Base-by-base conservation (phyloP, 768 basidiomycete genomes). In the Chalciporus chontae region DNA sequence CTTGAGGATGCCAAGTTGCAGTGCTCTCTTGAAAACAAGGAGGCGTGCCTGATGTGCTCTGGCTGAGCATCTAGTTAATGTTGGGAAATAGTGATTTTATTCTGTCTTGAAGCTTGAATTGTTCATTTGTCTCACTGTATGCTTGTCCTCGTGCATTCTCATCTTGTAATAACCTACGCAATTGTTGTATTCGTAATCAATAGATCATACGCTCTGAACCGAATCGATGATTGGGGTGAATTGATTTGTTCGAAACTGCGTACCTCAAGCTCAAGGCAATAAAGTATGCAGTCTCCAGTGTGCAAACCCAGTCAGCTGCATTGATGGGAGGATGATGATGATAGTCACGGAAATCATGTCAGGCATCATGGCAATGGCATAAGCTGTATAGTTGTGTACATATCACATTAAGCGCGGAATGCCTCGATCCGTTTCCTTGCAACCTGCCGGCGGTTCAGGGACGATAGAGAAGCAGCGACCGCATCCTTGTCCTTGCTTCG, bases 21-120 rank as follows among this genome's bases (percentile, higher is more conserved):
- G 65, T 95, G 94, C 63, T 90, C 89, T 54, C 59, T 95, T 43
- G 92, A 94, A 68, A 95, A 95, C 71, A 94, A 94, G 76, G 93
- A 95, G 47, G 90, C 88, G 1, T 95, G 92, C 64, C 60, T 93
- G 66, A 94, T 94, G 90, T 93, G 90, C 72, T 91, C 89, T 52
- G 87, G 85, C 47, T 90, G 67, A 80, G 8, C 26, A 26, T 8
- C 26, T 26, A 26, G 26, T 26, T 26, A 26, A 6, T 26, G 26
- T 6, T 26, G 7, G 26, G 37, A 9, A 39, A 38, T 51, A n/a
- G 15, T 27, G 2, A 13, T 46, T 29, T 39, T 40, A 24, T 40
- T 40, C 15, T 43, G 32, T 39, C 31, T 45, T 45, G 40, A 38
- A 51, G 37, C 31, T 45, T 45, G 40, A 38, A 51, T 57, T 19